These are phyloP conservation scores for Medicago ruthenica DNA, from an alignment of 306 rosid species.

Conservation along the genomic window DNA sequence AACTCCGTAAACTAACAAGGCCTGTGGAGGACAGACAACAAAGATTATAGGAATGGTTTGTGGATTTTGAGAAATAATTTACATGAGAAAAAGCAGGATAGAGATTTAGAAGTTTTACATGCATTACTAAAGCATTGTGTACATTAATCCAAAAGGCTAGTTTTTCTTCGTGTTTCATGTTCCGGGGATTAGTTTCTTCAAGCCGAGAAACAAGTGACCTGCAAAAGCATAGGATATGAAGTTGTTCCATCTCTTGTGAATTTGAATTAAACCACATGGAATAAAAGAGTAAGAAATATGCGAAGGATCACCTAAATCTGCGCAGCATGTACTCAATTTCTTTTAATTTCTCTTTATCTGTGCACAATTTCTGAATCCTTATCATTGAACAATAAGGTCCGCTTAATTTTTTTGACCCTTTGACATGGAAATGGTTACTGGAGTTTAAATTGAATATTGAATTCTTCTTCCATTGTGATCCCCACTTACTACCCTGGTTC, in stretches of 20 bases:
- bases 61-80: slow-evolving; percentile 33
- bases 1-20: slow-evolving; percentile 81
- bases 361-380: slow-evolving; percentile 69
- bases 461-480: slow-evolving; percentile 57
- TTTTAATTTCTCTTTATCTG: slow-evolving; percentile 63
- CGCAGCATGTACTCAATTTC: slow-evolving; percentile 76
- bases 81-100: slow-evolving; percentile 13
- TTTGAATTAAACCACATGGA: slow-evolving; percentile 13
- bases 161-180: slow-evolving; percentile 87
- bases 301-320: slow-evolving; percentile 68
- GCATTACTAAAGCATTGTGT: slow-evolving; percentile 91
- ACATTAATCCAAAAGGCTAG: slow-evolving; percentile 96
- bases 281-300: slow-evolving; percentile 8
- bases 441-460: slow-evolving; percentile 64
- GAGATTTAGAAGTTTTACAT: slow-evolving; percentile 61
- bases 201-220: slow-evolving; percentile 80
- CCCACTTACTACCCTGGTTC: slow-evolving; percentile 54
- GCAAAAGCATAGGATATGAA: slow-evolving; percentile 38
- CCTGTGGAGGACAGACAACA: slow-evolving; percentile 61
- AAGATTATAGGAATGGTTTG: slow-evolving; percentile 8
- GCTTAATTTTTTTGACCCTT: slow-evolving; percentile 59
- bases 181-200: slow-evolving; percentile 70
- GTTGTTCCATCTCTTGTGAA: slow-evolving; percentile 1
- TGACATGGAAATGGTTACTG: slow-evolving; percentile 62
- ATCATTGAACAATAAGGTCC: slow-evolving; percentile 79